Evolutionary conservation across 2,329 filamentous ascomycete species (phyloP).

Genomic region (Nemania serpens): DNA sequence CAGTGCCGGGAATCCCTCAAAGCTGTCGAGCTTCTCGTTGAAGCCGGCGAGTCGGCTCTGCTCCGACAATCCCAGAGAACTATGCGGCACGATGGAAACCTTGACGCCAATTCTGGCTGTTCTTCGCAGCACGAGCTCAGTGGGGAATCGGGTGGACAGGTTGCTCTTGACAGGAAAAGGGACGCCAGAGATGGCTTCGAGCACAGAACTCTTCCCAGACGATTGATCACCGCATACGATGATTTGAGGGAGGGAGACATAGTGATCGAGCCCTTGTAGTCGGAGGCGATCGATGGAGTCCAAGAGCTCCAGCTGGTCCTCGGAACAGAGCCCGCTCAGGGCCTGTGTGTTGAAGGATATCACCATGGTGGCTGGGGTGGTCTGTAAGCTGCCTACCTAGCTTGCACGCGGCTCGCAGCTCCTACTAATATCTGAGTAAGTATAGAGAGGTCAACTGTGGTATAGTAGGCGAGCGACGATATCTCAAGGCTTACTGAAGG

Average conservation of each 20-base stretch:
- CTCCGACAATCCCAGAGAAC: conserved; percentile 35
- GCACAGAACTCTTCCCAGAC: conserved; percentile 66
- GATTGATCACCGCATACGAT: conserved; percentile 67
- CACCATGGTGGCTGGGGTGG: conserved; percentile 28
- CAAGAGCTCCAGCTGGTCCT: conserved; percentile 45
- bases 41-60: conserved; percentile 29
- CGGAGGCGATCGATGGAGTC: conserved; percentile 48
- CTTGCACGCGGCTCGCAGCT: no score
- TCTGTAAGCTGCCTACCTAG: background rate
- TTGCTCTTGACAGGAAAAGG: conserved; percentile 63
- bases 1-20: conserved; percentile 42
- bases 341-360: conserved; percentile 32
- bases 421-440: no score
- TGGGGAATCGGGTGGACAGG: conserved; percentile 66
- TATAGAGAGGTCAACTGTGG: no score
- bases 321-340: conserved; percentile 35
- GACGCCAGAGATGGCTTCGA: conserved; percentile 67
- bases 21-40: conserved; percentile 36
- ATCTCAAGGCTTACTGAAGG: no score
- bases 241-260: conserved; percentile 51
- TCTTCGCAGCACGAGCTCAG: conserved; percentile 62
- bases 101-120: conserved; percentile 41
- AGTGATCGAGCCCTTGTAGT: conserved; percentile 43
- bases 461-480: no score
- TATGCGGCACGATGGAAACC: conserved; percentile 46